Evolutionary conservation across 2,329 filamentous ascomycete species (phyloP), one percentile per base, ranked within the genome.

Genomic region (Epichloe sylvatica): DNA sequence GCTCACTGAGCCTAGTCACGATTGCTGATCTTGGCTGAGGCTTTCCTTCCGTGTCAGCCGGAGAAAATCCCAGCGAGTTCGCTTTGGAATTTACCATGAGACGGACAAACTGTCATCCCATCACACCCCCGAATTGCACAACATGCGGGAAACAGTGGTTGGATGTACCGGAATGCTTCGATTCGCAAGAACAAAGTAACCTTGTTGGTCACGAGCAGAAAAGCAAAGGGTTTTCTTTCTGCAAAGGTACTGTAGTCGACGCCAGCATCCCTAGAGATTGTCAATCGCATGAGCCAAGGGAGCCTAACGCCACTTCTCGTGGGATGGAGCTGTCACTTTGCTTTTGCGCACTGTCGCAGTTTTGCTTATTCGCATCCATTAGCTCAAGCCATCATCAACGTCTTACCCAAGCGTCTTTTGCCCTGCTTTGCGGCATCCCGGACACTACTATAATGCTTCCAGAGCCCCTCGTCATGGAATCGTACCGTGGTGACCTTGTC

Each of bases 291-390:
- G 34, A 44, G 30, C 15, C 40, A 35, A 46, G 25, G 39, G 41
- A 30, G 41, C 25, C 38, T 47, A 40, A 35, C 45, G 49, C 25
- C 35, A 35, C 45, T 35, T 42, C 30, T 38, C 41, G 35, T 50
- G 45, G 41, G 34, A 15, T n/a, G 33, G 19, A 43, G 41, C 41
- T 45, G 43, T 35, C 36, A 45, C 38, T 49, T 53, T 53, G 43
- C 51, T 53, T 53, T 53, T 49, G 46, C 21, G 48, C 48, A 50
- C 33, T 45, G 41, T 49, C 44, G 46, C 25, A 39, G 41, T 48
- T 51, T 50, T 51, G 41, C 49, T 49, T 51, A 17, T 52, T 52
- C 23, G 23, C 13, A 35, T n/a, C 23, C 47, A 30, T 38, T 41
- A 45, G 45, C 41, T 35, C 35, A 36, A 49, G 49, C 40, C 41